Evolutionary conservation across 768 basidiomycete species (phyloP).

Genomic region (Sutorius australiensis): DNA sequence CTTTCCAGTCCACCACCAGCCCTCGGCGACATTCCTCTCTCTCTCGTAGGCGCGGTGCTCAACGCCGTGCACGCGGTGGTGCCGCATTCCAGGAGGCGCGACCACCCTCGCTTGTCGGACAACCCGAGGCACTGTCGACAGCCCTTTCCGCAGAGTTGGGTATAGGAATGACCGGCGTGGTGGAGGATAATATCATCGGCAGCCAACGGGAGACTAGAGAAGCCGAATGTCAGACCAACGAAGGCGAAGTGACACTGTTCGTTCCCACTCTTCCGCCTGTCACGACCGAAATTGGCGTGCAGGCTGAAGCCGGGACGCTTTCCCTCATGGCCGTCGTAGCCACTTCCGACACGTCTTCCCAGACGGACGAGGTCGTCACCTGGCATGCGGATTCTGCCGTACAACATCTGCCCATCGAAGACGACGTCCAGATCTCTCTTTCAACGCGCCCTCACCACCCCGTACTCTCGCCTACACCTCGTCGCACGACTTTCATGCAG

Average conservation of each 20-base stretch:
- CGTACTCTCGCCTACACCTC: conserved; percentile 25
- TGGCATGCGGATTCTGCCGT: conserved; percentile 41
- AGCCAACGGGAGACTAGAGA: conserved; percentile 54
- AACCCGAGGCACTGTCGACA: conserved; percentile 68
- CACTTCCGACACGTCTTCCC: conserved; percentile 39
- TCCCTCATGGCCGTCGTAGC: conserved; percentile 16
- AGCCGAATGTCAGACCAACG: conserved; percentile 65
- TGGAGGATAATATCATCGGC: conserved; percentile 38
- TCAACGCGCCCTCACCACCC: conserved; percentile 22
- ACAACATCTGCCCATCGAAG: conserved; percentile 40
- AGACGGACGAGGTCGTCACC: conserved; percentile 44
- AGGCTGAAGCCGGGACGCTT: conserved; percentile 31
- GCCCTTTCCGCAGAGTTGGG: conserved; percentile 68
- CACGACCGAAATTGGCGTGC: conserved; percentile 40
- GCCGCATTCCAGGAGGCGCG: conserved; percentile 67
- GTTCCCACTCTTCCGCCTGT: conserved; percentile 29
- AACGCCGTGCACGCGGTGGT: conserved; percentile 60
- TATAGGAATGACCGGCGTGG: conserved; percentile 41
- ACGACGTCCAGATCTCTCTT: conserved; percentile 35
- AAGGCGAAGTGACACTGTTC: conserved; percentile 29
- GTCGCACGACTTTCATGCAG: conserved; percentile 48
- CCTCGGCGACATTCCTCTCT: conserved; percentile 61
- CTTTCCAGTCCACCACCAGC: conserved; percentile 46
- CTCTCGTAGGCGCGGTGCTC: conserved; percentile 46
- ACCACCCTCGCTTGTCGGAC: conserved; percentile 66